phyloP scores from a whole-genome alignment of 1,284 basidiomycete genomes.

The Ustilago vetiveriae region DNA sequence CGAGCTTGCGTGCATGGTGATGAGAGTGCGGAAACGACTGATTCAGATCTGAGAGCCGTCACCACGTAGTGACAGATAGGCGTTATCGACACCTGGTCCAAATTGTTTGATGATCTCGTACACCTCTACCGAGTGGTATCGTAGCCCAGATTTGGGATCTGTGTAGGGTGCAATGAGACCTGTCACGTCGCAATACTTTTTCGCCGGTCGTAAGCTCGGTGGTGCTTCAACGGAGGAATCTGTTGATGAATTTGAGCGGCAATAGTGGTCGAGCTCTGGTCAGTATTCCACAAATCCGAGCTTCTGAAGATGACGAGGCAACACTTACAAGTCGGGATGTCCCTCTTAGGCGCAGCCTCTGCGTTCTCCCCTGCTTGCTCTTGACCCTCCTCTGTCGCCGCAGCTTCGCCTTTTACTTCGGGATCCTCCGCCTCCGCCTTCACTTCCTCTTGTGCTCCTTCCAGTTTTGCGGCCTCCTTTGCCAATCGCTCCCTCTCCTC shows the following conservation, averaged over 20 bases:
- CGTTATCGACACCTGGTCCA: constrained; percentile 64
- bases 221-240: constrained; percentile 85
- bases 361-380: neutral
- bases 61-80: constrained; percentile 61
- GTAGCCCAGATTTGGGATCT: constrained; percentile 80
- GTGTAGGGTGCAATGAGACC: constrained; percentile 86
- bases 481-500: constrained; percentile 34
- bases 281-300: too few relatives aligned
- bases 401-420: neutral
- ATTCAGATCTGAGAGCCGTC: constrained; percentile 53
- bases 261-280: too few relatives aligned
- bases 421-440: neutral
- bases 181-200: constrained; percentile 86
- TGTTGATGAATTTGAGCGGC: constrained; percentile 63
- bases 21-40: neutral
- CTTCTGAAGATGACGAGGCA: too few relatives aligned
- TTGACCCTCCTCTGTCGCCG: neutral
- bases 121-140: constrained; percentile 85
- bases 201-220: constrained; percentile 79
- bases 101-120: constrained; percentile 83
- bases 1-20: neutral
- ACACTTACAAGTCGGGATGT: constrained; percentile 34
- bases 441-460: neutral
- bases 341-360: constrained; percentile 20
- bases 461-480: constrained; percentile 9